These are phyloP conservation scores for Serendipita indica DNA, from an alignment of 768 basidiomycete species.

Conservation along the genomic window DNA sequence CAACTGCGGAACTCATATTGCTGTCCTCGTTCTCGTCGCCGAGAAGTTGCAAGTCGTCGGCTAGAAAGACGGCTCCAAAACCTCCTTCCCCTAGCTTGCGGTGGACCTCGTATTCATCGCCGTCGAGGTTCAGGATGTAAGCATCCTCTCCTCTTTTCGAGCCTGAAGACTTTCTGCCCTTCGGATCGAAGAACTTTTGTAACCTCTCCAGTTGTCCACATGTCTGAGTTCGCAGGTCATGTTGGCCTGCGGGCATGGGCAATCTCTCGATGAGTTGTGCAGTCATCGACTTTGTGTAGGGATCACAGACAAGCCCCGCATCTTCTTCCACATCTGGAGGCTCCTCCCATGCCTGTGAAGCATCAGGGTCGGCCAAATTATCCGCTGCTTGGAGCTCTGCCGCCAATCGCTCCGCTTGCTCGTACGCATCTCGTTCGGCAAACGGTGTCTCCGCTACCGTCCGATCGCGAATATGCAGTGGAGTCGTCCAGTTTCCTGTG, in stretches of 20 bases:
- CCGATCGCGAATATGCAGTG: conserved; percentile 17
- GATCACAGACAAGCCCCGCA: conserved; percentile 22
- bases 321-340: not conserved
- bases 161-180: conserved; percentile 16
- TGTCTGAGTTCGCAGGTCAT: conserved; percentile 40
- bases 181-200: conserved; percentile 51
- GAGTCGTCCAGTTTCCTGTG: conserved; percentile 22
- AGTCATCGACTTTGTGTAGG: conserved; percentile 12
- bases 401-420: conserved; percentile 38
- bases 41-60: conserved; percentile 37
- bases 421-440: conserved; percentile 28
- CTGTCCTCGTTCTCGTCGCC: conserved; percentile 40
- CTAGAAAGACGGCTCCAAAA: conserved; percentile 90
- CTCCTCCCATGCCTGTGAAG: not conserved
- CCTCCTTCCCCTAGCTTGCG: conserved; percentile 95
- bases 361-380: conserved; percentile 12
- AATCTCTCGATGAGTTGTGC: not conserved
- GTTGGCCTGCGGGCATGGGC: conserved; percentile 26
- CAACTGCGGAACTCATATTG: conserved; percentile 29
- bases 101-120: conserved; percentile 48
- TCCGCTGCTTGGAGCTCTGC: conserved; percentile 24
- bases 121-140: conserved; percentile 49
- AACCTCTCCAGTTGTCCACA: conserved; percentile 49
- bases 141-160: conserved; percentile 15
- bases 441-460: conserved; percentile 16